Evolutionary conservation across 768 basidiomycete genomes (phyloP).

Genomic region (Mycena filopes): DNA sequence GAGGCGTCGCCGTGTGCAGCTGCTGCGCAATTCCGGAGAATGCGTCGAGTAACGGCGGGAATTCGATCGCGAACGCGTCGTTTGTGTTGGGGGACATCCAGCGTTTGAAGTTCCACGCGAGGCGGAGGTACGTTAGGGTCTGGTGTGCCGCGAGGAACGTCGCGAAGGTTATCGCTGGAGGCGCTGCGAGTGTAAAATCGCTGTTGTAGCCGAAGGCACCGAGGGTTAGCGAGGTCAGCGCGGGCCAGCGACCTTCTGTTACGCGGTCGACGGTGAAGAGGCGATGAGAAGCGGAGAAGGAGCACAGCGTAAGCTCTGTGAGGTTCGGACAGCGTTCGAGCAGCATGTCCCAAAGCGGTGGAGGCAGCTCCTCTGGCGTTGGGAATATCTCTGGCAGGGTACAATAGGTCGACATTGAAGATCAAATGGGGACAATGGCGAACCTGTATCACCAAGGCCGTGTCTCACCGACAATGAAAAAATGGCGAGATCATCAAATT

Average conservation of each 20-base stretch:
- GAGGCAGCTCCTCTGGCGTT: constrained; percentile 50
- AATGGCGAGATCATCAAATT: constrained; percentile 53
- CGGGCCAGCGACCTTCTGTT: constrained; percentile 52
- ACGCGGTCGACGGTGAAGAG: constrained; percentile 55
- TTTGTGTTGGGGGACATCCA: constrained; percentile 58
- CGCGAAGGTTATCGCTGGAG: constrained; percentile 38
- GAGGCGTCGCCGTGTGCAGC: constrained; percentile 37
- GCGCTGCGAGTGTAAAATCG: constrained; percentile 54
- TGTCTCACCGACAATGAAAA: constrained; percentile 61
- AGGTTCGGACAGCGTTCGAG: constrained; percentile 56
- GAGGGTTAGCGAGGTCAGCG: constrained; percentile 55
- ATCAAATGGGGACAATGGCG: constrained; percentile 18
- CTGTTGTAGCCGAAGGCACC: constrained; percentile 61
- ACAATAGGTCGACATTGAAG: constrained; percentile 10
- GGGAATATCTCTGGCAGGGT: constrained; percentile 49
- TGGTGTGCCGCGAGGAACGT: constrained; percentile 52
- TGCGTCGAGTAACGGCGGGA: constrained; percentile 50
- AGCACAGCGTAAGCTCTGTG: constrained; percentile 60
- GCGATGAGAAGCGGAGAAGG: constrained; percentile 59
- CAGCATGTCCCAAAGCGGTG: constrained; percentile 60
- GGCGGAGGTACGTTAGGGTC: constrained; percentile 52
- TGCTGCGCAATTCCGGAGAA: constrained; percentile 62
- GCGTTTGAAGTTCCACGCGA: constrained; percentile 62
- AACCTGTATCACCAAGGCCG: constrained; percentile 53
- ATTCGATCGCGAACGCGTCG: constrained; percentile 41